These are phyloP conservation scores for Massarina eburnea DNA, from an alignment of 2,329 filamentous ascomycete species.

Conservation along the genomic window DNA sequence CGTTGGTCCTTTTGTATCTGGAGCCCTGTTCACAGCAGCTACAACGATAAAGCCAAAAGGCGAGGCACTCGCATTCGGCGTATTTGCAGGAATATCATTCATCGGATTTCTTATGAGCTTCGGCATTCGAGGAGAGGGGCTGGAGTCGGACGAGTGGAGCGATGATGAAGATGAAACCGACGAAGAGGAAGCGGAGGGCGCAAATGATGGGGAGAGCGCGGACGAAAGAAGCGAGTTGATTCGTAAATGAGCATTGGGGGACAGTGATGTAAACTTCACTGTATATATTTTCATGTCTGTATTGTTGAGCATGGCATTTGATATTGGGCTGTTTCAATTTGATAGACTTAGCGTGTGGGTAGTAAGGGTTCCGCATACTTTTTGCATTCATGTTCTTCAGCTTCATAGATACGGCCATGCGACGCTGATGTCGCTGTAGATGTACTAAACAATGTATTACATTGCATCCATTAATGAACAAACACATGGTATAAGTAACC, in stretches of 20 bases:
- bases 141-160: conserved; percentile 62
- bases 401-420: no score
- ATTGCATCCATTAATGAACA: no score
- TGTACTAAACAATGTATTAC: no score
- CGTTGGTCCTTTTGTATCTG: conserved; percentile 84
- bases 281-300: not conserved
- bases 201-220: conserved; percentile 8
- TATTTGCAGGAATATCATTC: conserved; percentile 82
- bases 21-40: conserved; percentile 80
- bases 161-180: conserved; percentile 38
- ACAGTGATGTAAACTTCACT: not conserved
- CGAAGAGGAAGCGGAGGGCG: conserved; percentile 30
- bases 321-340: no score
- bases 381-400: no score
- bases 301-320: not conserved
- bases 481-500: no score
- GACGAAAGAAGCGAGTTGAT: conserved; percentile 36
- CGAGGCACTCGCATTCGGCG: conserved; percentile 79
- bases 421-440: no score
- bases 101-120: conserved; percentile 79
- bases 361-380: no score
- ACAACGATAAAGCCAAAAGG: conserved; percentile 75
- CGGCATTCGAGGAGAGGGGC: conserved; percentile 66
- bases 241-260: conserved; percentile 21
- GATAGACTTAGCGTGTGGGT: no score